Base-by-base conservation (phyloP, 148 eudicot genomes). In the Fagopyrum esculentum region DNA sequence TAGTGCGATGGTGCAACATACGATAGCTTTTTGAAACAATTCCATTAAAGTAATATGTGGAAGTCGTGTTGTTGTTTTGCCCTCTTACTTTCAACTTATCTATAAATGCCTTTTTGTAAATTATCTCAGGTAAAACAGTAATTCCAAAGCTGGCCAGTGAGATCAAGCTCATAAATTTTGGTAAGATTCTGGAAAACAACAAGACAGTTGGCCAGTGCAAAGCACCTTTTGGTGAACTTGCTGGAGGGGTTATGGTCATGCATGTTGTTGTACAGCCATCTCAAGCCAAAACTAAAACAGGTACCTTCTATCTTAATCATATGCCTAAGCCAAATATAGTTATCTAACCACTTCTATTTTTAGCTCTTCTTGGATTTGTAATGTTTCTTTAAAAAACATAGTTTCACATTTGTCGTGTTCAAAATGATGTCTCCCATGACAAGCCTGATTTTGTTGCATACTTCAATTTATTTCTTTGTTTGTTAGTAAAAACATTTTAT, bases 241-340 rank as follows among this genome's bases (percentile, higher is more conserved):
- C 91, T 56, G 90, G 86, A 56, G 87, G 87, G 60, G 86, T 86
- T 71, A 88, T 92, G 80, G 91, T 91, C 47, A 94, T 93, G 98
- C 98, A 93, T 81, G 97, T 91, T 80, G 98, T 93, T 74, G 95
- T 93, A 81, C 98, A 93, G 78, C 97, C 96, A 69, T 85, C 96
- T 52, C 77, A 87, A 78, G 84, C 96, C 50, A 91, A 86, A 84
- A 75, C 86, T 29, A 94, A 94, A 84, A 82, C 96, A 90, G 98
- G 98, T 92, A 77, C 47, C 15, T 63, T 11, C 40, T 63, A 63
- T 63, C 66, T 4, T 57, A 61, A 76, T 59, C 77, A n/a, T n/a
- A 48, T 13, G 11, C 19, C 30, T 40, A 64, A 35, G 29, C 61
- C n/a, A 17, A 0, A 11, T 13, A 17, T 15, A 4, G 15, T 66